These are phyloP conservation scores for Poa pratensis DNA, from an alignment of 176 grass and related monocot genomes.

Conservation along the genomic window DNA sequence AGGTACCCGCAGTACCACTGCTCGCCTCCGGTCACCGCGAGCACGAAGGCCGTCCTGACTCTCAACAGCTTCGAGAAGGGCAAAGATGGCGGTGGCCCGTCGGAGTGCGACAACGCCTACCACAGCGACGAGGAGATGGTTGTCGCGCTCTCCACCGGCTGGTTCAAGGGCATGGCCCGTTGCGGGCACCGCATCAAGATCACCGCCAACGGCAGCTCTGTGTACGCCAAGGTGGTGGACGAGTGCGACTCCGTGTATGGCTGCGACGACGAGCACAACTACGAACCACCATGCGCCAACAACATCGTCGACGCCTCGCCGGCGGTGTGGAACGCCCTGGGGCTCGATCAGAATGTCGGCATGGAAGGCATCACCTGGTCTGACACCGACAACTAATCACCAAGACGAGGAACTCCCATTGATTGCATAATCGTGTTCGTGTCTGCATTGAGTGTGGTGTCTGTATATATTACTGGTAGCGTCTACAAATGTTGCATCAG, in stretches of 20 bases:
- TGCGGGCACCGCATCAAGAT: slow-evolving; percentile 6
- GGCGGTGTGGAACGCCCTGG: not conserved
- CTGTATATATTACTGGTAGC: not conserved
- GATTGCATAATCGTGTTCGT: not conserved
- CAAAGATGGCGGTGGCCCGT: not conserved
- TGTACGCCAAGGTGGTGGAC: slow-evolving; percentile 8
- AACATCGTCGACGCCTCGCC: not conserved
- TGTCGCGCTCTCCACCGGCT: not conserved
- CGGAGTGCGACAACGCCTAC: not conserved
- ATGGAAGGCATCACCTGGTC: slow-evolving; percentile 1
- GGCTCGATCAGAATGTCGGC: not conserved
- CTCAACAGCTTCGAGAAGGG: slow-evolving; percentile 4
- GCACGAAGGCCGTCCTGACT: not conserved
- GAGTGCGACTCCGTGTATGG: not conserved
- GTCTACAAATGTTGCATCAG: not conserved
- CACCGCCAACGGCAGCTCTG: not conserved
- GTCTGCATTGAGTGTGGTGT: not conserved
- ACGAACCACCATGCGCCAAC: not conserved
- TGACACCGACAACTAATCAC: not conserved
- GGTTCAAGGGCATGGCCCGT: not conserved
- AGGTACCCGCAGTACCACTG: slow-evolving; percentile 2
- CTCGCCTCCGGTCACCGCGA: not conserved
- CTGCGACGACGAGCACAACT: not conserved
- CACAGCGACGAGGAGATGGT: slow-evolving; percentile 2
- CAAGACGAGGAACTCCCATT: not conserved